These are phyloP conservation scores for Salix purpurea DNA, from an alignment of 345 rosid species.

Conservation along the genomic window DNA sequence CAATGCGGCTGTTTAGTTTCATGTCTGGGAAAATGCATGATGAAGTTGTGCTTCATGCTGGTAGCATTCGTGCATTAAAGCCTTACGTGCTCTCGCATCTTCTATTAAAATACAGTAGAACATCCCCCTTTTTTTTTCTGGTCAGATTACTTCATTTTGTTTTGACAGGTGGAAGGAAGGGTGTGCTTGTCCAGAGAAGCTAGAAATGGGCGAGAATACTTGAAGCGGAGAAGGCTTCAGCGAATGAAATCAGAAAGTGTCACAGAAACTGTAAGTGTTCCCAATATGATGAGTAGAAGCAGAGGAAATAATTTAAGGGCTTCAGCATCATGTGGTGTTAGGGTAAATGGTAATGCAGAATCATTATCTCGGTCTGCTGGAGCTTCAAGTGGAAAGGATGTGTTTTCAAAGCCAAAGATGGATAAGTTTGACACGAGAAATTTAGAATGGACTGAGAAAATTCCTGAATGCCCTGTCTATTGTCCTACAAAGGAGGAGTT, in stretches of 20 bases:
- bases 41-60: neutral
- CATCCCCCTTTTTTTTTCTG: neutral
- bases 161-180: conserved; percentile 90
- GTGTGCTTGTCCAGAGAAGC: conserved; percentile 66
- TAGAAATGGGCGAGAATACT: conserved; percentile 60
- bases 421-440: conserved; percentile 68
- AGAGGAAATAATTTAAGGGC: conserved; percentile 82
- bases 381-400: conserved; percentile 40
- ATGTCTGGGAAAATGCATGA: neutral
- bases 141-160: conserved; percentile 2
- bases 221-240: conserved; percentile 83
- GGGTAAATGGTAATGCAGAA: conserved; percentile 49
- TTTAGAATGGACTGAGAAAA: conserved; percentile 81
- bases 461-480: conserved; percentile 95
- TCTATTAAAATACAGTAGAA: neutral
- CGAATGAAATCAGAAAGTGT: conserved; percentile 54
- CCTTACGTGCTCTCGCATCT: neutral
- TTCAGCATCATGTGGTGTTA: conserved; percentile 75
- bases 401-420: conserved; percentile 54
- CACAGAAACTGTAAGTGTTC: conserved; percentile 35
- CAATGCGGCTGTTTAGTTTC: neutral
- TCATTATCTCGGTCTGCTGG: conserved; percentile 30
- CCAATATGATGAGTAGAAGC: conserved; percentile 60
- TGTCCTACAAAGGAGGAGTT: conserved; percentile 90
- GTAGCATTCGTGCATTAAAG: neutral